These are phyloP conservation scores for Aspergillus pseudoterreus DNA, from an alignment of 2,329 filamentous ascomycete species.

Conservation along the genomic window DNA sequence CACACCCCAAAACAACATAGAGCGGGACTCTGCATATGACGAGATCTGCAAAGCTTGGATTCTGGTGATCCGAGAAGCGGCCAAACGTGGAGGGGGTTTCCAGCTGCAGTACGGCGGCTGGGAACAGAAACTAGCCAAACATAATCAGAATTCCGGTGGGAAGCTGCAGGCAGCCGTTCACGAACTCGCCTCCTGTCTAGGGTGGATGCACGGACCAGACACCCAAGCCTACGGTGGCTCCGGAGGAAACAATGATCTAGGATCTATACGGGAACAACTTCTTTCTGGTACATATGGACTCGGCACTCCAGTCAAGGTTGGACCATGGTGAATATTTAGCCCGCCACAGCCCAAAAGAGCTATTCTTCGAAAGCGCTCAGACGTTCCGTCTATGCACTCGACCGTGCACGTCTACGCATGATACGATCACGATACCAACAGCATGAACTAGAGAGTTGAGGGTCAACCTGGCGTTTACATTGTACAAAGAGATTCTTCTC, in stretches of 20 bases:
- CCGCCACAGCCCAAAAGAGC: not conserved
- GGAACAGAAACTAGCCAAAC: conserved; percentile 82
- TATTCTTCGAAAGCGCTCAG: conserved; percentile 2
- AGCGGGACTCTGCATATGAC: conserved; percentile 94
- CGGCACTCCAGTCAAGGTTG: conserved; percentile 53
- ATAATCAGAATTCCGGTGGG: conserved; percentile 82
- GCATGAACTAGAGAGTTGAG: conserved; percentile 41
- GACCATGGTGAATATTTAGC: conserved; percentile 47
- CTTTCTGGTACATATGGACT: conserved; percentile 55
- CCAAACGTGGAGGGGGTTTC: conserved; percentile 87
- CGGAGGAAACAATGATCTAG: conserved; percentile 35
- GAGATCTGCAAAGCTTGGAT: conserved; percentile 94
- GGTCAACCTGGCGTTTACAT: conserved; percentile 38
- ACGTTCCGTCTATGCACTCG: conserved; percentile 20
- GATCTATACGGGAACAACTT: conserved; percentile 54
- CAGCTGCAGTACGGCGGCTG: conserved; percentile 84
- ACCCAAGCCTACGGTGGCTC: conserved; percentile 24
- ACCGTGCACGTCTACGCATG: conserved; percentile 34
- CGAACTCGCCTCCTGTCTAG: conserved; percentile 69
- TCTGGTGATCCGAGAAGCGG: conserved; percentile 82
- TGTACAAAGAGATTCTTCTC: conserved; percentile 24
- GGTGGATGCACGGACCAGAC: conserved; percentile 65
- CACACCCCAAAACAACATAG: conserved; percentile 78
- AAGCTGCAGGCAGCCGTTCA: conserved; percentile 76
- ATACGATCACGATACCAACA: conserved; percentile 44